phyloP scores from a whole-genome alignment of 768 basidiomycete species.

The Mycena latifolia region DNA sequence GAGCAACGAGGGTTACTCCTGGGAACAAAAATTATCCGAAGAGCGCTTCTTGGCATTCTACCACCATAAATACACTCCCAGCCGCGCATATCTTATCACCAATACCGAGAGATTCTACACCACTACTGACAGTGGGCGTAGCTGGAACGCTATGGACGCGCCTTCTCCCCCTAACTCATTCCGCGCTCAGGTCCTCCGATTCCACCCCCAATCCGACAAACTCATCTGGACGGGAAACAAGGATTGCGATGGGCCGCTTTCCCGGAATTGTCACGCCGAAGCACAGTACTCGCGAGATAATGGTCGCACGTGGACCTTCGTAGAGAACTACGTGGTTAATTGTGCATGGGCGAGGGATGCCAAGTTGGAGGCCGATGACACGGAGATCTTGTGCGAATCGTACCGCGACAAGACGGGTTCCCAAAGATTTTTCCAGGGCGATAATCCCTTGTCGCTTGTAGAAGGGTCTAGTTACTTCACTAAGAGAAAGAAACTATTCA shows the following conservation, averaged over 20 bases:
- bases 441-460: conserved; percentile 83
- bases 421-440: conserved; percentile 68
- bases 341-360: conserved; percentile 94
- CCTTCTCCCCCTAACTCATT: conserved; percentile 87
- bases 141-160: conserved; percentile 70
- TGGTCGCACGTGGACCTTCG: conserved; percentile 78
- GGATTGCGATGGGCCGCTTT: conserved; percentile 63
- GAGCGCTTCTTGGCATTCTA: conserved; percentile 86
- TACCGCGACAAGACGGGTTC: conserved; percentile 85
- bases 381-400: conserved; percentile 93
- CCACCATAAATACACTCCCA: conserved; percentile 83
- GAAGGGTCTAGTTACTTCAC: conserved; percentile 80
- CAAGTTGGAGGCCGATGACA: conserved; percentile 82
- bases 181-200: conserved; percentile 80
- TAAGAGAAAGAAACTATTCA: conserved; percentile 83
- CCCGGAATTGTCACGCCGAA: conserved; percentile 74
- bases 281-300: conserved; percentile 83
- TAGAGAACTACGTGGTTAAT: conserved; percentile 90
- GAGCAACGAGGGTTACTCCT: conserved; percentile 93
- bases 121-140: conserved; percentile 85
- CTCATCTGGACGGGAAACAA: conserved; percentile 91
- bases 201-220: conserved; percentile 88
- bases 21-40: conserved; percentile 74
- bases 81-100: conserved; percentile 94
- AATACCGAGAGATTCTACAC: conserved; percentile 71